Evolutionary conservation across 345 rosid genomes (phyloP), one percentile per base, ranked within the genome.

Genomic region (Raphanus raphanistrum): DNA sequence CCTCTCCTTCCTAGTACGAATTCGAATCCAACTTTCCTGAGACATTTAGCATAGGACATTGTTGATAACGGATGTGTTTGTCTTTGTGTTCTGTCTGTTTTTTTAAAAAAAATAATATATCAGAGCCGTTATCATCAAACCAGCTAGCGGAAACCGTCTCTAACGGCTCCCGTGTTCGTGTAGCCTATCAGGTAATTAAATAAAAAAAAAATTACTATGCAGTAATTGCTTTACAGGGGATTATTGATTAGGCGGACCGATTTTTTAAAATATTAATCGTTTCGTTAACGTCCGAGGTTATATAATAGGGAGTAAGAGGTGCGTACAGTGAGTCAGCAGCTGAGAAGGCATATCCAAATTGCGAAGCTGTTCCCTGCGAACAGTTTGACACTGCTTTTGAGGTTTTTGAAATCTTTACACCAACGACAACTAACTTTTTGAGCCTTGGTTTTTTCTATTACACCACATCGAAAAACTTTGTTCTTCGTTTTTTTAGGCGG

Each of bases 41-140:
- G 16, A 13, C 54, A 45, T 45, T 13, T 43, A 13, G 54, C 54
- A 45, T 45, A 6, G 11, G 54, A 45, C 54, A 0, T 50, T 50
- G 21, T 13, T 50, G 8, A 15, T 50, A 50, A 50, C 21, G 15
- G 55, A 15, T 5, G 15, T 45, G 16, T 45, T 45, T 41, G 48
- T 41, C n/a, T 45, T 45, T 45, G 54, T 43, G 48, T 41, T 41
- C 48, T 45, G 54, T 13, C 16, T 13, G 15, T n/a, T n/a, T 48
- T n/a, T 48, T 28, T 2, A 28, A 2, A 28, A 28, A 3, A 16
- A 48, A 26, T 0, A 21, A 21, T 21, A 21, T 72, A 28, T 29
- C 59, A 92, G 98, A 77, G 86, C 97, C 98, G 41, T 84, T 94
- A 76, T 88, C 98, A n/a, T 90, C 92, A 11, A 78, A 79, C 54